Base-by-base conservation (phyloP, 1,284 basidiomycete genomes). In the Papiliotrema fonsecae region DNA sequence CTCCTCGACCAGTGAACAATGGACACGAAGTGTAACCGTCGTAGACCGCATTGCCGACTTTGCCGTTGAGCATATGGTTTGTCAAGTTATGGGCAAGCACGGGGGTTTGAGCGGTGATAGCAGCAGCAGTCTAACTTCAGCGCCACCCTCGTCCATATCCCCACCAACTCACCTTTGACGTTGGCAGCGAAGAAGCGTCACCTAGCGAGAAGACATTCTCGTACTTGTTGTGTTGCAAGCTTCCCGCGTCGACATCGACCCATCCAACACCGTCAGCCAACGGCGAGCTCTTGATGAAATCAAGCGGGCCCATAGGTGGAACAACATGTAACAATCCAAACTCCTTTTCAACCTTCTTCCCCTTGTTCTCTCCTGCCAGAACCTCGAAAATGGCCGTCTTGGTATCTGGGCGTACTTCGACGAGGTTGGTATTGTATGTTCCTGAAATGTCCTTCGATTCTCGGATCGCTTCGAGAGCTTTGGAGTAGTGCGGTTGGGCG, bases 101-200 rank as follows among this genome's bases (percentile, higher is more conserved):
- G n/a, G 94, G 94, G 0, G 88, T 84, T 71, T 98, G 89, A 0
- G 82, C 82, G 2, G 88, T 91, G 64, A 97, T 87, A 1, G 93
- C 94, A 2, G 94, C 93, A 0, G 88, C 89, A 1, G 94, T 98
- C 79, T 69, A 40, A 10, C 41, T 39, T 22, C 14, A 31, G 19
- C 14, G 19, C 4, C 16, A 42, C 3, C 18, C 30, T 49, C 24
- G 42, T 45, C 16, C 25, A 50, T 22, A 31, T 11, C 3, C 11
- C 36, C 22, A 26, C 5, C 6, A 11, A 51, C 66, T 49, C 52
- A 69, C 66, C 58, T 96, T 98, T 72, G 88, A 91, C 13, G 91
- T 97, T 6, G 93, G 92, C 37, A 96, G 75, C 45, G 84, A 88
- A 24, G 88, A 88, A 56, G 87, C 88, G 68, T 98, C 94, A 24